These are phyloP conservation scores for Saitozyma sp. DNA, from an alignment of 768 basidiomycete genomes.

Conservation along the genomic window DNA sequence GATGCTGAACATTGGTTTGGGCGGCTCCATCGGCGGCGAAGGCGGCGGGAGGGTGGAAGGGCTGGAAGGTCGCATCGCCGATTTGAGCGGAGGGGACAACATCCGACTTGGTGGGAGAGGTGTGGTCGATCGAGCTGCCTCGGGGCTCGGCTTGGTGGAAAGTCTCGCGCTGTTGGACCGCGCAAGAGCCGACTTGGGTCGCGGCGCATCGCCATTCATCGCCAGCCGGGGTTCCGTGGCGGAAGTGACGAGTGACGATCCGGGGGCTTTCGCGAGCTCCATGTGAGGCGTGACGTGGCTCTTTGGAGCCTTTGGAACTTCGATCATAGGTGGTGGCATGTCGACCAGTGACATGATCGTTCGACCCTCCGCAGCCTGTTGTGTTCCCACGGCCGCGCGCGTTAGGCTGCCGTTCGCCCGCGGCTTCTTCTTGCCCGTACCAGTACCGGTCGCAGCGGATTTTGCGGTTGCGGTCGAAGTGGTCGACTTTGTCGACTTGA, in stretches of 20 bases:
- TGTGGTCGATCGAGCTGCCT: slow-evolving; percentile 26
- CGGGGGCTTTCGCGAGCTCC: slow-evolving; percentile 44
- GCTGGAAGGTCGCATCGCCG: slow-evolving; percentile 44
- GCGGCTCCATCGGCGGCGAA: slow-evolving; percentile 17
- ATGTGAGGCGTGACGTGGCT: slow-evolving; percentile 47
- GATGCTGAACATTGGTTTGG: slow-evolving; percentile 38
- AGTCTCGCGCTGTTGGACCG: background rate
- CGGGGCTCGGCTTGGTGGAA: slow-evolving; percentile 17
- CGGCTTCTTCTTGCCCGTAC: slow-evolving; percentile 31
- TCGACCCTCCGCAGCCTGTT: slow-evolving; percentile 29
- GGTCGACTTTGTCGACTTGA: slow-evolving; percentile 32
- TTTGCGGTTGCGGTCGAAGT: slow-evolving; percentile 27
- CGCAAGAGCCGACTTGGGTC: slow-evolving; percentile 10
- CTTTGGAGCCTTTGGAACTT: slow-evolving; percentile 50
- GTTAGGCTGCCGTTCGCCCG: slow-evolving; percentile 31
- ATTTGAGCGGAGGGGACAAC: slow-evolving; percentile 46
- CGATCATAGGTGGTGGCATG: slow-evolving; percentile 40
- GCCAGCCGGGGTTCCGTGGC: slow-evolving; percentile 14
- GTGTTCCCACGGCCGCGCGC: slow-evolving; percentile 10
- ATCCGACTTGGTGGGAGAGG: slow-evolving; percentile 45
- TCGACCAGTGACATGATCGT: slow-evolving; percentile 48
- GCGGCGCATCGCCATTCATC: background rate
- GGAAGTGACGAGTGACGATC: slow-evolving; percentile 36
- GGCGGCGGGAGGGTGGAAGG: slow-evolving; percentile 24
- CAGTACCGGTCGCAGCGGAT: slow-evolving; percentile 25